A percentile compares a stretch with the other conserved stretches of the same genome.
These are phyloP conservation scores for Polyporus arcularius DNA, from an alignment of 768 basidiomycete species.

Conservation along the genomic window DNA sequence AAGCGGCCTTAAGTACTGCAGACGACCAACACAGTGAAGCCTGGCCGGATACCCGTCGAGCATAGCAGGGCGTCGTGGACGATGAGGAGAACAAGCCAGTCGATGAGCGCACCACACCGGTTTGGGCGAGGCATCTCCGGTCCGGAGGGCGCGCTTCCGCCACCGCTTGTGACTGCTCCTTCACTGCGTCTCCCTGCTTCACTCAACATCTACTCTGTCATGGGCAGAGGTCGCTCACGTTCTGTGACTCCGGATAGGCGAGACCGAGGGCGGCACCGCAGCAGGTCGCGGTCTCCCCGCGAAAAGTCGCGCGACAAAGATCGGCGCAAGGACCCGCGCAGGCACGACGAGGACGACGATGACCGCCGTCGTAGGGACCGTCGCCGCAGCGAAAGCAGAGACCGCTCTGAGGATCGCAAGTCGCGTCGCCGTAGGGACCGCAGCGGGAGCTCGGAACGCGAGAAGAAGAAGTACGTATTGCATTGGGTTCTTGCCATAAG, in stretches of 20 bases:
- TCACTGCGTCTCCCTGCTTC: background rate
- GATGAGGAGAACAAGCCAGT: background rate
- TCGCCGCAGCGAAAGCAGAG: slow-evolving; percentile 36
- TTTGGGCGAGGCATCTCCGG: background rate
- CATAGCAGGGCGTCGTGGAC: slow-evolving; percentile 1
- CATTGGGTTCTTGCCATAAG: background rate
- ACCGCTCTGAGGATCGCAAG: slow-evolving; percentile 32
- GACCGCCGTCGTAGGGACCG: slow-evolving; percentile 26
- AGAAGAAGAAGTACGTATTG: slow-evolving; percentile 50
- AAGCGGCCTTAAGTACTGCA: slow-evolving; percentile 21
- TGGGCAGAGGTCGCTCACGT: slow-evolving; percentile 50
- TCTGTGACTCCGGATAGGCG: slow-evolving; percentile 50
- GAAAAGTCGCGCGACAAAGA: slow-evolving; percentile 30
- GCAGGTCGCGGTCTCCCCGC: slow-evolving; percentile 24
- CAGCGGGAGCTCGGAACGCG: slow-evolving; percentile 39
- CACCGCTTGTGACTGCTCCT: background rate
- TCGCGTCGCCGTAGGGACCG: slow-evolving; percentile 19
- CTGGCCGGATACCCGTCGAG: slow-evolving; percentile 9
- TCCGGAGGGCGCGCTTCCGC: background rate
- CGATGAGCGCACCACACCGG: background rate
- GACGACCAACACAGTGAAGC: background rate
- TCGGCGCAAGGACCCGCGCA: slow-evolving; percentile 17
- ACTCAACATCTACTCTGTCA: slow-evolving; percentile 23
- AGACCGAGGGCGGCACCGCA: slow-evolving; percentile 29
- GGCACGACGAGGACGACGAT: slow-evolving; percentile 24